phyloP scores from a whole-genome alignment of 805 yeast genomes.

The Ogataea saltuana region DNA sequence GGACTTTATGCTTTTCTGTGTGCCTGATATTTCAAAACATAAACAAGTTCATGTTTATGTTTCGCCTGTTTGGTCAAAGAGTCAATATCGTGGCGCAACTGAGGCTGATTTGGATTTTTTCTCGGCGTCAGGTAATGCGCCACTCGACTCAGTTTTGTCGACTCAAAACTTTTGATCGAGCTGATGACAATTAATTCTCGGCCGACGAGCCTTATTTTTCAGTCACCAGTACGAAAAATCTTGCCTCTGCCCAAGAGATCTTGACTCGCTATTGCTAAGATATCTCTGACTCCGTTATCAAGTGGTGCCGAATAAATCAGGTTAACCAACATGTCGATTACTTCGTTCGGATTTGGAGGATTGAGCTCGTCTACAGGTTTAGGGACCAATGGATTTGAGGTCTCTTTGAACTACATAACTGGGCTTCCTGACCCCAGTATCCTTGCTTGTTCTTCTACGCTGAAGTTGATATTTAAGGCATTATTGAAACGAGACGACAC shows the following conservation, averaged over 20 bases:
- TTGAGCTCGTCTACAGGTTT: conserved; percentile 26
- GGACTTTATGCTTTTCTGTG: background rate
- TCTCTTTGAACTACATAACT: conserved; percentile 72
- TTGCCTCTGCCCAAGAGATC: background rate
- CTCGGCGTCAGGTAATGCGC: conserved; percentile 1
- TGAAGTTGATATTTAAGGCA: conserved; percentile 71
- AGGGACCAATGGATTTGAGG: conserved; percentile 45
- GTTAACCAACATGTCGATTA: conserved; percentile 18
- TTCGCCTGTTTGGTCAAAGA: conserved; percentile 7
- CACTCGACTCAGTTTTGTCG: background rate
- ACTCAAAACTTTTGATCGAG: background rate
- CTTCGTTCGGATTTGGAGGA: conserved; percentile 20
- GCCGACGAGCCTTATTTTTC: background rate
- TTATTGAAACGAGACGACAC: conserved; percentile 75
- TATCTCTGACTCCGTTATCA: background rate
- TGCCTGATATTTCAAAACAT: conserved; percentile 8
- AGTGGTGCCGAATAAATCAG: background rate
- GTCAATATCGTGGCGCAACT: background rate
- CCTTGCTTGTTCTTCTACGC: conserved; percentile 44
- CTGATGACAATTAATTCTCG: background rate
- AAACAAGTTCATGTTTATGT: conserved; percentile 9
- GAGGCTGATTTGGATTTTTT: background rate
- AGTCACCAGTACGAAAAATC: background rate
- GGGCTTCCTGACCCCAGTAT: conserved; percentile 73
- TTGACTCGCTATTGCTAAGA: background rate